Percentiles rank a stretch among this genome's conserved stretches.
Conservation (phyloP, 306 rosid genomes). For the Citrullus amarus region DNA sequence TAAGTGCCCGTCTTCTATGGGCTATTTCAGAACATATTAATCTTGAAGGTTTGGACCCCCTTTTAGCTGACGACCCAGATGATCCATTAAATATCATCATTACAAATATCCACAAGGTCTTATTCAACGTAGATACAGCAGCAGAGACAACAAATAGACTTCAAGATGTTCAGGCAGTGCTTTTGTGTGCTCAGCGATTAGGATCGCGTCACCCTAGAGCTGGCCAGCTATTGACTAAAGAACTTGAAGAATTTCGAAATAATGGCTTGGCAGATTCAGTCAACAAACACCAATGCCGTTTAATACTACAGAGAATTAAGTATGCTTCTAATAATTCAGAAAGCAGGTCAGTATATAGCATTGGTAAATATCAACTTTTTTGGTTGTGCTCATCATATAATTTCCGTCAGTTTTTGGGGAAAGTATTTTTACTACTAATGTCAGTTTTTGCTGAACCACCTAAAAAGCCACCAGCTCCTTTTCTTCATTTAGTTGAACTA, state of each 20-base stretch:
- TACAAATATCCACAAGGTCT: constrained; percentile 72
- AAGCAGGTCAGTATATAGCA: constrained; percentile 39
- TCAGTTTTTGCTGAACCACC: not conserved
- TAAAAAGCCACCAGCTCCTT: not conserved
- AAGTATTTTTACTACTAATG: not conserved
- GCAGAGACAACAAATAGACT: constrained; percentile 86
- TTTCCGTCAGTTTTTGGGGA: not conserved
- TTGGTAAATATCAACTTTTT: not conserved
- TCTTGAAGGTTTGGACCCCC: constrained; percentile 95
- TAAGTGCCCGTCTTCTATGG: constrained; percentile 89
- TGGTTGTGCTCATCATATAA: not conserved
- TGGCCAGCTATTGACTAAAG: constrained; percentile 74
- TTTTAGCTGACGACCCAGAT: constrained; percentile 95
- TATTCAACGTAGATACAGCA: constrained; percentile 61
- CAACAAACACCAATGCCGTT: constrained; percentile 87
- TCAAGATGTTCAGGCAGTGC: constrained; percentile 93
- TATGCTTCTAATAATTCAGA: constrained; percentile 69
- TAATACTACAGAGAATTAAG: constrained; percentile 89
- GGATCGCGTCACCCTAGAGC: constrained; percentile 94
- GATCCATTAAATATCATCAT: constrained; percentile 82
- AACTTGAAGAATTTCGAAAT: constrained; percentile 84
- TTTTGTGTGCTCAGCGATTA: constrained; percentile 76
- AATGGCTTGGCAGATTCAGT: constrained; percentile 79
- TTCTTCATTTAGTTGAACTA: not conserved
- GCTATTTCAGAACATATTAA: constrained; percentile 89